Base-by-base conservation (phyloP, 306 rosid species). In the Vicia villosa region DNA sequence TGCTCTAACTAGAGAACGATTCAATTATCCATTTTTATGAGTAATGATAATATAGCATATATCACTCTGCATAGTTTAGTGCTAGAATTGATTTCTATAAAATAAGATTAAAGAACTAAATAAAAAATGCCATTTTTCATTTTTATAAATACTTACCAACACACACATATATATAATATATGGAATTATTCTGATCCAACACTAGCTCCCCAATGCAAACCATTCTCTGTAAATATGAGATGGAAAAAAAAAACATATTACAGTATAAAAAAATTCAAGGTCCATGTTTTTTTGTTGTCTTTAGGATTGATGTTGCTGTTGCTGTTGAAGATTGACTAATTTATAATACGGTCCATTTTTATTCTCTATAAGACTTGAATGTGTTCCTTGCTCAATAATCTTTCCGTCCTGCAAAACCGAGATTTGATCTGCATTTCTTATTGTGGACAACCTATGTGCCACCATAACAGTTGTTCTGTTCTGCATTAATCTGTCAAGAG, bases 371-470 rank as follows among this genome's bases (percentile, higher is more conserved):
- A 94, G 97, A 71, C 78, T 63, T 50, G 88, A 83, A 78, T 90
- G 98, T 51, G 80, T 84, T 30, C 97, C 98, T 80, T 90, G 98
- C 82, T 94, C 98, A 30, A 90, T 84, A 28, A 94, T 94, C 88
- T 80, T 94, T 5, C 98, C 97, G 54, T 84, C 86, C 58, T 94
- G 96, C 15, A 94, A 80, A 72, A 94, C 96, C 43, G 98, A 90
- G 65, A 90, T 94, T 80, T 87, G 89, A 74, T 94, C 95, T 41
- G 97, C 91, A 74, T 94, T 87, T 62, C 88, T 81, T 74, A 94
- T 94, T 1, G 98, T 94, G 28, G 97, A 90, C 42, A 94, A 75
- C 73, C 99, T 85, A 55, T 94, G 99, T 14, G 99, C 99, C 77
- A 94, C 96, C 87, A 94, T 79, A 46, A 94, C 66, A 1, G 97